These are phyloP conservation scores for Coniella vitis DNA, from an alignment of 2,329 filamentous ascomycete genomes.

Conservation along the genomic window DNA sequence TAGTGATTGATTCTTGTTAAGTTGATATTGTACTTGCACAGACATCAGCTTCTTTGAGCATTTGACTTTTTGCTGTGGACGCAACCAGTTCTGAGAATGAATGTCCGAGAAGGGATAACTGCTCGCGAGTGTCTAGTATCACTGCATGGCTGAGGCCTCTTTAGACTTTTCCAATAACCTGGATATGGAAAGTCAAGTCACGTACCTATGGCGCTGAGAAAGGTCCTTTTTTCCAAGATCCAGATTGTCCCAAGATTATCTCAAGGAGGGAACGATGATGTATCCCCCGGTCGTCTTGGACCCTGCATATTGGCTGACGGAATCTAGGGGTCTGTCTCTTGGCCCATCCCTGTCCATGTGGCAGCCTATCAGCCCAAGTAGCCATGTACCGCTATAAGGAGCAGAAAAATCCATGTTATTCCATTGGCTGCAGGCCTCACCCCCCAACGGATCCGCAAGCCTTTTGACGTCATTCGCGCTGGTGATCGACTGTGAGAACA, in stretches of 20 bases:
- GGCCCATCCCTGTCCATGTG: slow-evolving; percentile 1
- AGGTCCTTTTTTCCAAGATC: too few species aligned
- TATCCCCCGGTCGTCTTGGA: slow-evolving; percentile 15
- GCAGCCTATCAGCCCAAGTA: too few species aligned
- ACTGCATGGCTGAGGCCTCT: too few species aligned
- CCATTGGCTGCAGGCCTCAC: slow-evolving; percentile 18
- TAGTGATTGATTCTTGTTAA: too few species aligned
- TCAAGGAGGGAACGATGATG: slow-evolving; percentile 9
- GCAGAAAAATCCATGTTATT: slow-evolving; percentile 9
- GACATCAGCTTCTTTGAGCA: background rate
- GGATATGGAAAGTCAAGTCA: too few species aligned
- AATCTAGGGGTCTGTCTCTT: slow-evolving; percentile 11
- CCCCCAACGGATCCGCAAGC: background rate
- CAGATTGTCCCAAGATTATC: too few species aligned
- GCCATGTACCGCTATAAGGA: too few species aligned
- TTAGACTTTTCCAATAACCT: too few species aligned
- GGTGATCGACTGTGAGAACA: background rate
- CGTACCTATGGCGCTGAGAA: too few species aligned
- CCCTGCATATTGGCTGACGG: slow-evolving; percentile 19
- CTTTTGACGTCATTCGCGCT: slow-evolving; percentile 21
- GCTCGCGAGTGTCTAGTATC: too few species aligned
- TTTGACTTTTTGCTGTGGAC: background rate
- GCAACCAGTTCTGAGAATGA: background rate
- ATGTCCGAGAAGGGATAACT: too few species aligned
- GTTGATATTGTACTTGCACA: background rate